Percentiles rank a stretch among this genome's conserved stretches.
Evolutionary conservation across 2,329 filamentous ascomycete genomes (phyloP).

Genomic region (Sclerotinia spermophila): DNA sequence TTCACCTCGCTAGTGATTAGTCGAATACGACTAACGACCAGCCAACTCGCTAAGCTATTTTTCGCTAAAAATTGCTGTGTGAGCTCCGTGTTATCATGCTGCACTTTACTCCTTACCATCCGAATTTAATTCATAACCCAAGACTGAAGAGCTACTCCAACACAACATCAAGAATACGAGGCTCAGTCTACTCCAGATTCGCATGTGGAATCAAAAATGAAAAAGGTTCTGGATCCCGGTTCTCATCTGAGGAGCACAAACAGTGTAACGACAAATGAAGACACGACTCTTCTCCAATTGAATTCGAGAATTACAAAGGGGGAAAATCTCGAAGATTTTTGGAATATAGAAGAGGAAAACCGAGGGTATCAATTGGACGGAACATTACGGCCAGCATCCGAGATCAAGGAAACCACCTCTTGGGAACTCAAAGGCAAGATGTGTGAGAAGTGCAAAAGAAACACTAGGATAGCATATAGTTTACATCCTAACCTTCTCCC

Average conservation of each 20-base stretch:
- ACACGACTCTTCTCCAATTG: background rate
- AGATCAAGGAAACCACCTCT: background rate
- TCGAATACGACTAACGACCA: background rate
- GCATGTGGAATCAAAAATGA: background rate
- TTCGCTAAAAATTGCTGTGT: background rate
- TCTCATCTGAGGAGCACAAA: background rate
- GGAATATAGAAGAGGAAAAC: background rate
- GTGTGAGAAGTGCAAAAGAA: background rate
- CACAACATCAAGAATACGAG: background rate
- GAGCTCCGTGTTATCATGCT: background rate
- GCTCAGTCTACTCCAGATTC: background rate
- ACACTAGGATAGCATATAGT: background rate
- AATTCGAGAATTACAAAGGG: background rate
- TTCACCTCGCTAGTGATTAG: background rate
- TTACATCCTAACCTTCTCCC: background rate
- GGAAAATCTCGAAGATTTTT: background rate
- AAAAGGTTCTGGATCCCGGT: background rate
- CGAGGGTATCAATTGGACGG: background rate
- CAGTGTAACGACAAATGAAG: background rate
- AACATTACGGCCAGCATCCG: background rate
- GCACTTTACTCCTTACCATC: background rate
- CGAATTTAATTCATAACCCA: too few relatives aligned
- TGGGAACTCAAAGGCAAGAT: background rate
- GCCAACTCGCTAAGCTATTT: background rate
- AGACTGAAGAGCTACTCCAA: background rate